Conservation (phyloP, 176 grass and related monocot genomes). For the Miscanthus lutarioriparius region DNA sequence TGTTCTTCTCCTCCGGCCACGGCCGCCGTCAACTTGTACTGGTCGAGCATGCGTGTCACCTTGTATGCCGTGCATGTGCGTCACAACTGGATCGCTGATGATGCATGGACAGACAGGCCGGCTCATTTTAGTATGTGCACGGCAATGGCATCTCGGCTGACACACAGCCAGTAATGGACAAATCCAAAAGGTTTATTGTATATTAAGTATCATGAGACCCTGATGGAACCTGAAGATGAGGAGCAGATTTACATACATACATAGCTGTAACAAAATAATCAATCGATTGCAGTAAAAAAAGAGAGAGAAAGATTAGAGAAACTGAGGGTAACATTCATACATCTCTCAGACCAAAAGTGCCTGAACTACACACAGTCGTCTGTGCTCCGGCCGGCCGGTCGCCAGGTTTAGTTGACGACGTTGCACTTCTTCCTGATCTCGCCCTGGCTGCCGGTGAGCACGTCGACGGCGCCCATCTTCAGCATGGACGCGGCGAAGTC, state of each 20-base stretch:
- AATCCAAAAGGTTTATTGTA: slow-evolving; percentile 31
- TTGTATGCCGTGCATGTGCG: slow-evolving; percentile 30
- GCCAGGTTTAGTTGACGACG: slow-evolving; percentile 41
- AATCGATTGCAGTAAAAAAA: slow-evolving; percentile 15
- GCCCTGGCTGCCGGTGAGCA: slow-evolving; percentile 57
- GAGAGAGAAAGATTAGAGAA: not conserved
- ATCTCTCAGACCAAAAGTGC: not conserved
- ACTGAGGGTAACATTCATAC: not conserved
- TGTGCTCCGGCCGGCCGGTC: not conserved
- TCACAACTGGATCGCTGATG: slow-evolving; percentile 6
- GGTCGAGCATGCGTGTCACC: not conserved
- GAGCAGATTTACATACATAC: slow-evolving; percentile 23
- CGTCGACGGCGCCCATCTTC: slow-evolving; percentile 56
- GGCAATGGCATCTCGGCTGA: not conserved
- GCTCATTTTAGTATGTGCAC: not conserved
- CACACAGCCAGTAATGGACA: not conserved
- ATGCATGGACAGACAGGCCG: not conserved
- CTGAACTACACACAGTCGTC: not conserved
- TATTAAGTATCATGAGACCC: not conserved
- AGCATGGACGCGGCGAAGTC: slow-evolving; percentile 72
- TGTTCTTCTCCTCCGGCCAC: slow-evolving; percentile 13
- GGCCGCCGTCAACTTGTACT: not conserved
- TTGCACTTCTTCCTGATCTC: slow-evolving; percentile 77
- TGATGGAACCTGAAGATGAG: not conserved
- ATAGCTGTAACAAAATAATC: slow-evolving; percentile 38